Conservation (phyloP, 2,329 filamentous ascomycete species). For the Ceratocystis cacaofunesta region DNA sequence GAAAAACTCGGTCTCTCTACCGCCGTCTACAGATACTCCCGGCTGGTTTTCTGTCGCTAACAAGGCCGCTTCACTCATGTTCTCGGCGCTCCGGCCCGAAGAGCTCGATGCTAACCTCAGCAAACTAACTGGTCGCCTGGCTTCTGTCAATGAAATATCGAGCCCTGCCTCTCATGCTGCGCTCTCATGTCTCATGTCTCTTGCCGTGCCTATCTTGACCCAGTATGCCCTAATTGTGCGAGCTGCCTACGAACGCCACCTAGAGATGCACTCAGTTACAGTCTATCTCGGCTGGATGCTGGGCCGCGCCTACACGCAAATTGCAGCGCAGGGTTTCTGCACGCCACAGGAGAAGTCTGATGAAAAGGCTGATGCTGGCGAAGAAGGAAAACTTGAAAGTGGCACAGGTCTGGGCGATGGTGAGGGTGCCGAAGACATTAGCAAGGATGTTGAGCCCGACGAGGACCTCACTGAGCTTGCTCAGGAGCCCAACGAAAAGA, state of each 20-base stretch:
- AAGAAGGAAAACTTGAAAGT: slow-evolving; percentile 69
- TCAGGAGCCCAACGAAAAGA: slow-evolving; percentile 60
- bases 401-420: slow-evolving; percentile 92
- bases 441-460: slow-evolving; percentile 86
- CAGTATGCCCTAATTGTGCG: slow-evolving; percentile 54
- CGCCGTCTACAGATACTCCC: slow-evolving; percentile 43
- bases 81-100: slow-evolving; percentile 12
- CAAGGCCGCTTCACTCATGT: slow-evolving; percentile 11
- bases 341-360: slow-evolving; percentile 69
- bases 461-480: slow-evolving; percentile 87
- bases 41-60: slow-evolving; percentile 33
- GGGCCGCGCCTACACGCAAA: slow-evolving; percentile 59
- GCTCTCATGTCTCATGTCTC: slow-evolving; percentile 33
- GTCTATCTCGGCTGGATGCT: slow-evolving; percentile 64
- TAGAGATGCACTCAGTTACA: slow-evolving; percentile 51
- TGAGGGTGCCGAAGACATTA: slow-evolving; percentile 90
- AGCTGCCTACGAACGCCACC: slow-evolving; percentile 42
- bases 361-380: slow-evolving; percentile 54
- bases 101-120: slow-evolving; percentile 25
- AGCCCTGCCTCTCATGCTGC: background rate
- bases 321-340: slow-evolving; percentile 80
- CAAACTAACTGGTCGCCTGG: slow-evolving; percentile 25
- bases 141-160: background rate
- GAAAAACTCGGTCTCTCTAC: slow-evolving; percentile 37
- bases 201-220: slow-evolving; percentile 54